These are phyloP conservation scores for Ophiocytium majus DNA, from an alignment of 352 stramenopile species.

Conservation along the genomic window DNA sequence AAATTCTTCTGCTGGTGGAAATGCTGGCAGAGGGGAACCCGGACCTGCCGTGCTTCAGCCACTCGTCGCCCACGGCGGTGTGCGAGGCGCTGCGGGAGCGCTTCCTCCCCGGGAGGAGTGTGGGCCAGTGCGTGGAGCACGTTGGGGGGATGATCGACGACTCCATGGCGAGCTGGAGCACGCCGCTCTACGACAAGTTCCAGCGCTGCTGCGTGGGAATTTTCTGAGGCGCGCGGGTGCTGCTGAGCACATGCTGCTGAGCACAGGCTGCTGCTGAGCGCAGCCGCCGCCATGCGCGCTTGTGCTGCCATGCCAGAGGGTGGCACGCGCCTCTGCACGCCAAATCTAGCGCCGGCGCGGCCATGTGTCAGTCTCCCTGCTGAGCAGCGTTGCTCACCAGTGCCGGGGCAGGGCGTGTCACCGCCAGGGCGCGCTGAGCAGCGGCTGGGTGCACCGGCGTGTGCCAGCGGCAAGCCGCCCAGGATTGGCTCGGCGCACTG, in stretches of 20 bases:
- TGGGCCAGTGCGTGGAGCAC: constrained; percentile 63
- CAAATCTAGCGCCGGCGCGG: too few species aligned
- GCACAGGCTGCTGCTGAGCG: too few species aligned
- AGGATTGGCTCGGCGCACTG: too few species aligned
- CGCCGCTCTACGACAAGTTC: constrained; percentile 88
- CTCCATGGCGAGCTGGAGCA: constrained; percentile 83
- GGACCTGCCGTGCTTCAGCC: constrained; percentile 85
- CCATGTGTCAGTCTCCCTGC: too few species aligned
- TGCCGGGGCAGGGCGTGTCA: too few species aligned
- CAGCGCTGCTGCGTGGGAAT: constrained; percentile 71
- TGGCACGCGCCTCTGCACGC: too few species aligned
- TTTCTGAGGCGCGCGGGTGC: constrained; percentile 24
- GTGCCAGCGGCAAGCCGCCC: too few species aligned
- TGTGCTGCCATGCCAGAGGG: too few species aligned
- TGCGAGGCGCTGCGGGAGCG: constrained; percentile 64
- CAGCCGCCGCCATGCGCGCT: too few species aligned
- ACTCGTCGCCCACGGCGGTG: constrained; percentile 28
- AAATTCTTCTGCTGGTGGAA: constrained; percentile 64
- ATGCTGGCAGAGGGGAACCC: constrained; percentile 95
- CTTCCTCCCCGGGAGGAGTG: constrained; percentile 72
- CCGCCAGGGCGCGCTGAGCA: too few species aligned
- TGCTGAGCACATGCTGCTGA: neutral
- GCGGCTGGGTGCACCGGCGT: too few species aligned
- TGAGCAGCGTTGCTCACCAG: too few species aligned
- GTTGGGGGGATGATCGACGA: constrained; percentile 58